phyloP scores from a whole-genome alignment of 805 yeast species.

The Kazachstania psychrophila region DNA sequence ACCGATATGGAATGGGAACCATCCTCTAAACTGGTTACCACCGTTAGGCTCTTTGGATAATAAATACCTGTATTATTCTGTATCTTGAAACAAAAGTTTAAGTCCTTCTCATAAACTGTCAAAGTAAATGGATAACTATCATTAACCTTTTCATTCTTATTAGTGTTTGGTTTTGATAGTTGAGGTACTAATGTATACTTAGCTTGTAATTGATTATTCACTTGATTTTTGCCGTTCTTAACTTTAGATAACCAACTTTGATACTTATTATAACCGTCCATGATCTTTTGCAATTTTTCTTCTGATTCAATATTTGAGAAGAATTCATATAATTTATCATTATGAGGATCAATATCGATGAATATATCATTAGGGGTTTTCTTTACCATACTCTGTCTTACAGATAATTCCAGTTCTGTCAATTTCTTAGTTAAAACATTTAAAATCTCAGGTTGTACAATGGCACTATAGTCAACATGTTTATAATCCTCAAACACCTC shows the following conservation, averaged over 20 bases:
- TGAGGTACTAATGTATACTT: not conserved
- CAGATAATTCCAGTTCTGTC: not conserved
- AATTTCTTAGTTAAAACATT: not conserved
- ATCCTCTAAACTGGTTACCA: not conserved
- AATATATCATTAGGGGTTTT: not conserved
- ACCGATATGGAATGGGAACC: not conserved
- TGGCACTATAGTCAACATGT: not conserved
- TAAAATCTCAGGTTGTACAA: not conserved
- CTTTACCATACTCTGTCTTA: not conserved
- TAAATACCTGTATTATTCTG: constrained; percentile 2
- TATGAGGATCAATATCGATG: constrained; percentile 2
- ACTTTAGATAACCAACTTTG: not conserved
- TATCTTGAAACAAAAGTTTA: constrained; percentile 4
- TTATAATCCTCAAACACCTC: not conserved
- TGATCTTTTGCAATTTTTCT: constrained; percentile 1
- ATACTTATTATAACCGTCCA: constrained; percentile 1
- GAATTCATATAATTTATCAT: constrained; percentile 2
- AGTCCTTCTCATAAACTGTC: constrained; percentile 4
- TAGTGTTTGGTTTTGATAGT: not conserved
- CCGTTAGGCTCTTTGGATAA: not conserved
- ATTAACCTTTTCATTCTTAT: not conserved
- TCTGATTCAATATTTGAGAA: not conserved
- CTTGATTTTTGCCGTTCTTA: constrained; percentile 1
- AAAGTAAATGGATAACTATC: constrained; percentile 2
- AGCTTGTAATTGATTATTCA: constrained; percentile 1